Conservation (phyloP, 73 alveolate species). For the Blepharisma japonicum region DNA sequence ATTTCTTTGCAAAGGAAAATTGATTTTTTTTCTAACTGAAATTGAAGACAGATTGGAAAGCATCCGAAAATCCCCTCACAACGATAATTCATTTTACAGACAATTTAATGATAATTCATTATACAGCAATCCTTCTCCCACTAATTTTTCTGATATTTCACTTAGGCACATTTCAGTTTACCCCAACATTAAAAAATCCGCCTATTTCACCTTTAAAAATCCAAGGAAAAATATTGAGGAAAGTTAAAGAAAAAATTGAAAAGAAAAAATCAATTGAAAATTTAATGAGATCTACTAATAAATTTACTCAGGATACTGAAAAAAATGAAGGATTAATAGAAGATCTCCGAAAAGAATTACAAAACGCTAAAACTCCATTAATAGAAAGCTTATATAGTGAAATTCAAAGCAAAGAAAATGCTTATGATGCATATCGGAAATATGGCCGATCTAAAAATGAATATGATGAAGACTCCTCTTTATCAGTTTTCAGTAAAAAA, state of each 20-base stretch:
- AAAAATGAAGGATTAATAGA: neutral
- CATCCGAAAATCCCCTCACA: neutral
- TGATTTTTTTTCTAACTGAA: conserved; percentile 5
- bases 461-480: neutral
- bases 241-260: neutral
- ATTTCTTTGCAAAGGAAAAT: neutral
- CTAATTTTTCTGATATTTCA: neutral
- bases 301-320: neutral
- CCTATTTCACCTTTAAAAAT: neutral
- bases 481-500: neutral
- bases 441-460: no score
- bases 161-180: neutral
- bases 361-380: neutral
- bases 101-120: no score
- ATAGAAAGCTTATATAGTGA: neutral
- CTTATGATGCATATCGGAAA: conserved; percentile 1
- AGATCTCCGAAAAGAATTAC: neutral
- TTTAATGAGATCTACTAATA: conserved; percentile 4
- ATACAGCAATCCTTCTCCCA: neutral
- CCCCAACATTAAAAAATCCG: neutral
- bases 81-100: no score
- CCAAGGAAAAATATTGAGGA: neutral
- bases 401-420: conserved; percentile 1
- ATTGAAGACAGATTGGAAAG: neutral
- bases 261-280: conserved; percentile 2